A percentile compares a stretch with the other conserved stretches of the same genome.
These are phyloP conservation scores for Talaromyces stipitatus DNA, from an alignment of 495 filamentous ascomycete species.

Conservation along the genomic window DNA sequence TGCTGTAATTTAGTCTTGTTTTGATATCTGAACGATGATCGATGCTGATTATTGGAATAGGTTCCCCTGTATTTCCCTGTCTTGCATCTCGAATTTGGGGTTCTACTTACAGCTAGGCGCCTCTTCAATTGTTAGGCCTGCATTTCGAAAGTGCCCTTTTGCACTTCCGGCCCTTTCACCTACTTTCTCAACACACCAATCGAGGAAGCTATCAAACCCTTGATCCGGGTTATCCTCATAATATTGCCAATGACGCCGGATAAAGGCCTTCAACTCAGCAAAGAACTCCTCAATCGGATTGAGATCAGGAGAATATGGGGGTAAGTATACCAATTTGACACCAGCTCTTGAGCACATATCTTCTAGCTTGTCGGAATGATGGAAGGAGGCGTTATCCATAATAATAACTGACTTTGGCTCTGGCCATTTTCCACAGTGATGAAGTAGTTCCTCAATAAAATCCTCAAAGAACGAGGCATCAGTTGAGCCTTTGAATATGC, in stretches of 20 bases:
- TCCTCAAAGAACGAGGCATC: slow-evolving; percentile 30
- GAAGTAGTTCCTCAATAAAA: slow-evolving; percentile 34
- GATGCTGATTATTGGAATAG: neutral
- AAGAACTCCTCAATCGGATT: slow-evolving; percentile 26
- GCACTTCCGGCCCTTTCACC: slow-evolving; percentile 13
- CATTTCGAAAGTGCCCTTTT: slow-evolving; percentile 21
- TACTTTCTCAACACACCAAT: slow-evolving; percentile 16
- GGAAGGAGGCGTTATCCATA: slow-evolving; percentile 39
- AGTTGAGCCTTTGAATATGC: slow-evolving; percentile 29
- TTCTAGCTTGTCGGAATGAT: slow-evolving; percentile 25
- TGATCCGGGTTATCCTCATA: slow-evolving; percentile 26
- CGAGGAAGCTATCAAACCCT: slow-evolving; percentile 22
- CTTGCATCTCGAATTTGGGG: neutral
- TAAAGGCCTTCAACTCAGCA: slow-evolving; percentile 16
- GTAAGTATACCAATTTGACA: slow-evolving; percentile 26
- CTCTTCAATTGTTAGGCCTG: slow-evolving; percentile 6
- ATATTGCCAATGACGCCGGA: slow-evolving; percentile 13
- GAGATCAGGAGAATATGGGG: slow-evolving; percentile 18
- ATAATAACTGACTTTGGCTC: slow-evolving; percentile 34
- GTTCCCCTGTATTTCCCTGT: neutral
- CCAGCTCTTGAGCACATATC: slow-evolving; percentile 26
- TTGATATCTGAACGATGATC: neutral
- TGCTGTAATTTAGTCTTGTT: neutral
- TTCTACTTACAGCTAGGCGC: neutral
- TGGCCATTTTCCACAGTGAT: slow-evolving; percentile 27